These are phyloP conservation scores for Xerocomus cyaneibrunnescens DNA, from an alignment of 1,284 basidiomycete species.

Conservation along the genomic window DNA sequence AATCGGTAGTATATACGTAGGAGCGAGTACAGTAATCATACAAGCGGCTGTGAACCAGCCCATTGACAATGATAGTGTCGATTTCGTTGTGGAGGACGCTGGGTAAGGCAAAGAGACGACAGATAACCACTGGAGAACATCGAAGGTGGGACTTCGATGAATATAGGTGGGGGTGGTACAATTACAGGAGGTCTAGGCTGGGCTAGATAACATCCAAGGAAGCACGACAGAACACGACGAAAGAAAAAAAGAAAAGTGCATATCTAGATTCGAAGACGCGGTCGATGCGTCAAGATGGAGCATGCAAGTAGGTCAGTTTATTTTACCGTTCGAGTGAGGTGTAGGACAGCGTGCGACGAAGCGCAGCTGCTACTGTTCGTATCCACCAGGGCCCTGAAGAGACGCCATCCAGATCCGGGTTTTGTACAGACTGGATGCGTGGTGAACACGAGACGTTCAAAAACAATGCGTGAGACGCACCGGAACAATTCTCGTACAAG, in stretches of 20 bases:
- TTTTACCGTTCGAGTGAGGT: slow-evolving; percentile 4
- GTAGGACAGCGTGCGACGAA: background rate
- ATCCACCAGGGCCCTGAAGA: slow-evolving; percentile 43
- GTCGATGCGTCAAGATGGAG: slow-evolving; percentile 24
- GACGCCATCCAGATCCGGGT: slow-evolving; percentile 78
- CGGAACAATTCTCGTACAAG: slow-evolving; percentile 91
- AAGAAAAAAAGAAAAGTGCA: slow-evolving; percentile 18
- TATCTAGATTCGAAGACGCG: slow-evolving; percentile 29
- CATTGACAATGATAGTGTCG: slow-evolving; percentile 6
- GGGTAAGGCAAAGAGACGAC: background rate
- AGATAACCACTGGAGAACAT: background rate
- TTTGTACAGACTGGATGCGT: slow-evolving; percentile 60
- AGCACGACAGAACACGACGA: slow-evolving; percentile 1
- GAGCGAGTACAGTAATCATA: slow-evolving; percentile 33
- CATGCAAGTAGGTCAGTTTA: slow-evolving; percentile 22
- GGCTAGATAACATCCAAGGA: slow-evolving; percentile 31
- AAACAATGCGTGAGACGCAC: slow-evolving; percentile 36
- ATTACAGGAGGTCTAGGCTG: slow-evolving; percentile 34
- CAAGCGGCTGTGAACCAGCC: slow-evolving; percentile 16
- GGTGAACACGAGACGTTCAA: background rate
- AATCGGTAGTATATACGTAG: slow-evolving; percentile 14
- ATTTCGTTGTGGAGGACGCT: slow-evolving; percentile 1
- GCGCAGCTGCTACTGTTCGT: slow-evolving; percentile 36
- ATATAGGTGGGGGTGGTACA: slow-evolving; percentile 29
- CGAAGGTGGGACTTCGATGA: slow-evolving; percentile 12